Conservation (phyloP, 345 rosid species). For the Draba incana region DNA sequence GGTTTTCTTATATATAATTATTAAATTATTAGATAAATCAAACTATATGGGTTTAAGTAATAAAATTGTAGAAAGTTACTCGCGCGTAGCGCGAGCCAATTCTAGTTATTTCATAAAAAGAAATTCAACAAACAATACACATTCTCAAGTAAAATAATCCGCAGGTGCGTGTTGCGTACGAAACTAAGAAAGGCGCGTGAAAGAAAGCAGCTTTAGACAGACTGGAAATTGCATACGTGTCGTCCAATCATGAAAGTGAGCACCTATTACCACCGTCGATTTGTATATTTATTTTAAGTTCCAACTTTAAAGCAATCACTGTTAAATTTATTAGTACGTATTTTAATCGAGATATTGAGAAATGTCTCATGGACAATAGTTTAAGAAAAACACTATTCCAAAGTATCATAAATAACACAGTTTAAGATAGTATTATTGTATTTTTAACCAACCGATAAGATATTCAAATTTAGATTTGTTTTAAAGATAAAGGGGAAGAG, state of each 20-base stretch:
- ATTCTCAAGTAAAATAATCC: too few relatives aligned
- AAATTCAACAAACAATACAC: too few relatives aligned
- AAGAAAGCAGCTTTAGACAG: constrained; percentile 29
- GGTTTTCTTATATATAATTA: too few relatives aligned
- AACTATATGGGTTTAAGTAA: too few relatives aligned
- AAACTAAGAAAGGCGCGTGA: constrained; percentile 16
- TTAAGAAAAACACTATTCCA: neutral
- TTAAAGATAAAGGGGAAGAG: neutral
- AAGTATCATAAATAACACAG: neutral
- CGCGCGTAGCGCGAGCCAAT: too few relatives aligned
- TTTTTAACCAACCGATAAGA: neutral
- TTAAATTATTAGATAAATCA: too few relatives aligned
- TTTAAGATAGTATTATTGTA: too few relatives aligned
- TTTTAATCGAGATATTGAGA: neutral
- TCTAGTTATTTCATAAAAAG: too few relatives aligned
- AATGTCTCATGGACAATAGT: too few relatives aligned
- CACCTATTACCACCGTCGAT: constrained; percentile 5
- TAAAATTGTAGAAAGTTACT: too few relatives aligned
- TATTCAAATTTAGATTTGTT: too few relatives aligned
- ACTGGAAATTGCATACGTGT: constrained; percentile 34
- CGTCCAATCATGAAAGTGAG: constrained; percentile 34
- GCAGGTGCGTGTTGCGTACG: too few relatives aligned
- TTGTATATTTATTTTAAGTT: neutral
- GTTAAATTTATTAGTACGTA: neutral
- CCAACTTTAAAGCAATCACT: neutral